These are phyloP conservation scores for Aspergillus brasiliensis DNA, from an alignment of 2,329 filamentous ascomycete genomes.

Conservation along the genomic window DNA sequence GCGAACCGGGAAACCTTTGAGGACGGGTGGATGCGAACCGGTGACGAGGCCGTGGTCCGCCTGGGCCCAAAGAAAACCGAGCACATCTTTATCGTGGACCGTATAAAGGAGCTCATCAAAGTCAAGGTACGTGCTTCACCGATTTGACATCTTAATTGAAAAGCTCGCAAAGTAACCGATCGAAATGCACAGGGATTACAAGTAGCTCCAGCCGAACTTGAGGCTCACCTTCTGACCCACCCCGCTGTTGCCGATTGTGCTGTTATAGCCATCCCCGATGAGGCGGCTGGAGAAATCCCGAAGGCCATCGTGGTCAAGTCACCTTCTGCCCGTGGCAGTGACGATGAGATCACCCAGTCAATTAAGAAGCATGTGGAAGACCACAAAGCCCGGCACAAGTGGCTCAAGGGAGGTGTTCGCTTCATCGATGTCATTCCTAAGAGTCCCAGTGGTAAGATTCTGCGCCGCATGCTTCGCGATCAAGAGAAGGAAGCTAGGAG, in stretches of 20 bases:
- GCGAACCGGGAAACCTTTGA: conserved; percentile 80
- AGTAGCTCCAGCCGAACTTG: conserved; percentile 81
- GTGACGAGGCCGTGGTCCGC: conserved; percentile 76
- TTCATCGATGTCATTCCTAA: conserved; percentile 62
- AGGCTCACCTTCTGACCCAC: conserved; percentile 76
- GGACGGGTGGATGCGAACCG: conserved; percentile 80
- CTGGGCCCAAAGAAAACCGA: conserved; percentile 68
- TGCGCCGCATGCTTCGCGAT: conserved; percentile 68
- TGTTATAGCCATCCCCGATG: conserved; percentile 73
- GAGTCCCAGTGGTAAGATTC: conserved; percentile 64
- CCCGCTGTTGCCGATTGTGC: conserved; percentile 75
- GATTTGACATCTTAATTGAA: not conserved
- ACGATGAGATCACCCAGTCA: conserved; percentile 51
- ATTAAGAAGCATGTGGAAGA: conserved; percentile 63
- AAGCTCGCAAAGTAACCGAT: not conserved
- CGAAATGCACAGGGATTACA: conserved; percentile 64
- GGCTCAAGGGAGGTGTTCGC: conserved; percentile 62
- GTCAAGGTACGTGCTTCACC: conserved; percentile 62
- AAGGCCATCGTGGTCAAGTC: conserved; percentile 67
- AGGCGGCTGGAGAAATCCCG: conserved; percentile 62
- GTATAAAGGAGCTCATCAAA: conserved; percentile 77
- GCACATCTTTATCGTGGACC: conserved; percentile 82
- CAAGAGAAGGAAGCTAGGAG: conserved; percentile 70
- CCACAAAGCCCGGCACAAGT: conserved; percentile 64
- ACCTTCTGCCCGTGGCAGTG: conserved; percentile 54